Evolutionary conservation across 2,329 filamentous ascomycete species (phyloP).

Genomic region (Alternaria longipes): DNA sequence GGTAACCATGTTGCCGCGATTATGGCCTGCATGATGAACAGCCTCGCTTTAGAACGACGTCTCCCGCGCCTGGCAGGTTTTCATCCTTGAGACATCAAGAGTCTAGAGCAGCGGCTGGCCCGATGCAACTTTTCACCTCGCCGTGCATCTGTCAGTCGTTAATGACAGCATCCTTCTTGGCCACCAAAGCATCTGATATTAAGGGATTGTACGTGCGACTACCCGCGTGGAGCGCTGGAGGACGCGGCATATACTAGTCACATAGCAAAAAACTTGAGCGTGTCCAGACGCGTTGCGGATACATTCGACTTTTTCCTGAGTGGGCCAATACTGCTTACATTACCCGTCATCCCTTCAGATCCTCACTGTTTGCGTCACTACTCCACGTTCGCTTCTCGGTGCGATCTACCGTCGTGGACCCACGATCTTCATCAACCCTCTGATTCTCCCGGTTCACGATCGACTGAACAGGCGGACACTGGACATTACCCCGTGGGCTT

Average conservation of each 20-base stretch:
- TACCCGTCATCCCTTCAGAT: constrained; percentile 3
- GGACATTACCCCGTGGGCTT: background rate
- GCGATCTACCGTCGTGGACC: constrained; percentile 8
- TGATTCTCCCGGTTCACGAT: constrained; percentile 1
- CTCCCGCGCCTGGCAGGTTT: constrained; percentile 11
- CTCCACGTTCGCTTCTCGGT: constrained; percentile 13
- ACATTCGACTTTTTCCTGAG: constrained; percentile 3
- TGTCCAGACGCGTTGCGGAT: background rate
- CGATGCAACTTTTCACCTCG: constrained; percentile 4
- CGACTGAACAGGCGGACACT: background rate
- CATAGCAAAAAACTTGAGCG: background rate
- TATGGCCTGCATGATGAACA: constrained; percentile 5
- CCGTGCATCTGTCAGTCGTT: constrained; percentile 3
- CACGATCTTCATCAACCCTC: constrained; percentile 12
- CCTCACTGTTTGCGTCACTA: constrained; percentile 1
- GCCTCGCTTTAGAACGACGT: constrained; percentile 4
- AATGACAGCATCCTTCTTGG: constrained; percentile 12
- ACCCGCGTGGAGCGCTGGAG: constrained; percentile 3
- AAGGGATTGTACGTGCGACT: constrained; percentile 3
- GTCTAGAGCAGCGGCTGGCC: constrained; percentile 14
- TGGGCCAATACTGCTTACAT: constrained; percentile 2
- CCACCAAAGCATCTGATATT: constrained; percentile 1
- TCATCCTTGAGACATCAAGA: constrained; percentile 7
- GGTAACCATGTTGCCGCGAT: constrained; percentile 2
- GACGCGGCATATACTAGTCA: constrained; percentile 3